These are phyloP conservation scores for Dorcoceras hygrometricum DNA, from an alignment of 257 asterid species.

Conservation along the genomic window DNA sequence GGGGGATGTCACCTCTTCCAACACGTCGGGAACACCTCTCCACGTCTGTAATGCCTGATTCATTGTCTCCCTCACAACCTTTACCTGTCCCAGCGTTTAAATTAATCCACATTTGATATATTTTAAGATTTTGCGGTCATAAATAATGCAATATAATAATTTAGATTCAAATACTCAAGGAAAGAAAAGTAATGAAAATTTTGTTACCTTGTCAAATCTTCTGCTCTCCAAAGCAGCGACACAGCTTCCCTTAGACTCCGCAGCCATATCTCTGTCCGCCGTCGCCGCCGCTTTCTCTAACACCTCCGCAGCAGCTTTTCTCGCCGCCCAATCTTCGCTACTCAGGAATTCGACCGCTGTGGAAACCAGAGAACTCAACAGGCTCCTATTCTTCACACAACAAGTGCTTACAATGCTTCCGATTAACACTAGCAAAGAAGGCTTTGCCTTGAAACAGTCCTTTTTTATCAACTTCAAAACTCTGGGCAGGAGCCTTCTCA, in stretches of 20 bases:
- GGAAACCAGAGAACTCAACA: slow-evolving; percentile 39
- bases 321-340: slow-evolving; percentile 75
- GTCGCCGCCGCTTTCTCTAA: slow-evolving; percentile 45
- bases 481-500: slow-evolving; percentile 58
- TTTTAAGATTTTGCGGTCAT: neutral
- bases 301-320: slow-evolving; percentile 86
- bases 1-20: slow-evolving; percentile 42
- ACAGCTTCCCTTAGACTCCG: slow-evolving; percentile 45
- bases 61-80: slow-evolving; percentile 82
- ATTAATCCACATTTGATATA: neutral
- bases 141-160: neutral
- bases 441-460: slow-evolving; percentile 65
- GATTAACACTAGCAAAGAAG: slow-evolving; percentile 46
- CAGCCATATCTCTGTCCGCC: slow-evolving; percentile 40
- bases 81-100: slow-evolving; percentile 44
- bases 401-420: slow-evolving; percentile 52
- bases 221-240: slow-evolving; percentile 54
- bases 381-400: slow-evolving; percentile 43
- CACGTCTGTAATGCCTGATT: slow-evolving; percentile 69
- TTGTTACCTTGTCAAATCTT: slow-evolving; percentile 75
- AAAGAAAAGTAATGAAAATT: neutral
- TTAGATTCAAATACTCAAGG: neutral
- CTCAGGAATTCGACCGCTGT: slow-evolving; percentile 55
- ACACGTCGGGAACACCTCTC: slow-evolving; percentile 48
- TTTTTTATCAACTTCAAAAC: slow-evolving; percentile 52